Evolutionary conservation across 2,329 filamentous ascomycete genomes (phyloP), one percentile per base, ranked within the genome.

Genomic region (Apiospora phragmitis): DNA sequence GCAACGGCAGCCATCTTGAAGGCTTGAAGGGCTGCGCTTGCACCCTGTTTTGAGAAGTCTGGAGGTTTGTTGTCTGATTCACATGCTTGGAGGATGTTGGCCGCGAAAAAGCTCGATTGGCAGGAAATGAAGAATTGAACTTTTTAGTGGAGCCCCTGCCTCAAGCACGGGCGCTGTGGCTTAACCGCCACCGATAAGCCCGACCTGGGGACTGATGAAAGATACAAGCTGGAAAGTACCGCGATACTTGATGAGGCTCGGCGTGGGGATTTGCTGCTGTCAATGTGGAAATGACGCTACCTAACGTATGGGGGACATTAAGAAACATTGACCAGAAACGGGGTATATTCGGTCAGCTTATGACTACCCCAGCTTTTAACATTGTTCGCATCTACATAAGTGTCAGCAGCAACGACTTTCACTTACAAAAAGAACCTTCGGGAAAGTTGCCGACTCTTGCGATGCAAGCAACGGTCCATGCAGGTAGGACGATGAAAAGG

Each of bases 1-100:
- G 93, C 92, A 71, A 96, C 92, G 55, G 90, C 92, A 1, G 94
- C 89, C 94, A 97, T 97, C 71, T 65, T 75, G 29, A 32, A 8
- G n/a, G 35, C 16, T 59, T 14, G n/a, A n/a, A 38, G 9, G 8
- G 26, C 38, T 67, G 55, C 55, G 16, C 49, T 62, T 62, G 21
- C 18, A 35, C 16, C 51, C 32, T 59, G 16, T 9, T 8, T 59
- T 11, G 18, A 32, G 7, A 35, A 11, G 8, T 35, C 6, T 3
- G 16, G 16, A 6, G 51, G 21, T 21, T 21, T n/a, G 32, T 62
- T 24, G 32, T 62, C 55, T 21, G 18, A 5, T 38, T 11, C 29
- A 35, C 32, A 38, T 62, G 55, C n/a, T 38, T 62, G 32, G 12
- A 38, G 55, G 32, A n/a, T 32, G 51, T 38, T n/a, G 55, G 14